phyloP scores from a whole-genome alignment of 768 basidiomycete species.

The Termitomyces sp. region DNA sequence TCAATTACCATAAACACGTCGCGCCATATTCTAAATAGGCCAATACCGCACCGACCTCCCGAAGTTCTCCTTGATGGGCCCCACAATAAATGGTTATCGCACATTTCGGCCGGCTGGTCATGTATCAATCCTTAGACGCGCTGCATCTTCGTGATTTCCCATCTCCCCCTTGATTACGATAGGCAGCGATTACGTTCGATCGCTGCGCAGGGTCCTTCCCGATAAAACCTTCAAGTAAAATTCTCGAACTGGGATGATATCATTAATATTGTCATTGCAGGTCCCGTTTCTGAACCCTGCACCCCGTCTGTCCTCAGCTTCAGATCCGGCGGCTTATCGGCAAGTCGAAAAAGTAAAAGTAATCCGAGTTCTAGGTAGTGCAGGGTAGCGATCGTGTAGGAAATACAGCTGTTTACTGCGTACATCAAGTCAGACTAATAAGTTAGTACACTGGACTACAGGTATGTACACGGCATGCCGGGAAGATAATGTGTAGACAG shows the following conservation, averaged over 20 bases:
- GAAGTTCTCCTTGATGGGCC: conserved; percentile 2
- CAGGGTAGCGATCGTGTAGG: background rate
- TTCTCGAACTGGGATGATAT: background rate
- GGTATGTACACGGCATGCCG: background rate
- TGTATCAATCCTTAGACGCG: background rate
- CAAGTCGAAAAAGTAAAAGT: background rate
- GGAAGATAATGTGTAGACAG: background rate
- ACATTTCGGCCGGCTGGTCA: background rate
- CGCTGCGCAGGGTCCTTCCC: too few species aligned
- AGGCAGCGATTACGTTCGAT: background rate
- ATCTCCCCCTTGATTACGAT: background rate
- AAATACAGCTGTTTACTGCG: conserved; percentile 4
- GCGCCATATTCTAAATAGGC: background rate
- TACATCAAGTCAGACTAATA: background rate
- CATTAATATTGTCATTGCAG: background rate
- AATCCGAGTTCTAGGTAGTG: conserved; percentile 1
- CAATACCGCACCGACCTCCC: conserved; percentile 1
- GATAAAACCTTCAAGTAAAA: background rate
- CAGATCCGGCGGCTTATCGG: conserved; percentile 3
- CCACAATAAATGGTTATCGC: background rate
- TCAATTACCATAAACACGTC: background rate
- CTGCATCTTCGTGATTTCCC: background rate
- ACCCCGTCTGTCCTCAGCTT: background rate
- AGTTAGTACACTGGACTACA: background rate
- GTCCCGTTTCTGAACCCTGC: background rate